A percentile compares a stretch with the other conserved stretches of the same genome.
Evolutionary conservation across 2,329 filamentous ascomycete genomes (phyloP).

Genomic region (Cordyceps javanica): DNA sequence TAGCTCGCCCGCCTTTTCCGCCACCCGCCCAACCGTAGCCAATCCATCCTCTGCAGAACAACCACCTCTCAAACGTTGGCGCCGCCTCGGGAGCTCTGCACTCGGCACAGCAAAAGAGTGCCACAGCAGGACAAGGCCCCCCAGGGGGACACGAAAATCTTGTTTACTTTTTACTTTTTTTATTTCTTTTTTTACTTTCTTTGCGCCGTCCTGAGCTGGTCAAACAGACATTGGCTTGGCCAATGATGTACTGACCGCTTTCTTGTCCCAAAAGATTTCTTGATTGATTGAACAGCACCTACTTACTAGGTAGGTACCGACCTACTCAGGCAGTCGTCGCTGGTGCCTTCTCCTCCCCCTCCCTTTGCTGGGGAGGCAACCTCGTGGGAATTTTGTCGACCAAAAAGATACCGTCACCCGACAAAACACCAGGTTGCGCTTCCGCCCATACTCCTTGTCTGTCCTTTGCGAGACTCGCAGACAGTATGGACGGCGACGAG

Average conservation of each 20-base stretch:
- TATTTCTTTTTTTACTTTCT: not conserved
- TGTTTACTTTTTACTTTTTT: not conserved
- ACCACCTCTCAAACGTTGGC: not conserved
- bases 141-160: not conserved
- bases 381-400: not conserved
- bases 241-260: not conserved
- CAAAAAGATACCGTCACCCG: not conserved
- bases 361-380: constrained; percentile 1
- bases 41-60: constrained; percentile 8
- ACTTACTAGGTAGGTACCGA: too few species aligned
- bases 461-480: not conserved
- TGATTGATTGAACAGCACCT: not conserved
- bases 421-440: not conserved
- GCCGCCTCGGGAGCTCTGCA: not conserved
- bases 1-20: not conserved
- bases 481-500: constrained; percentile 39
- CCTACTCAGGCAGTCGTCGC: not conserved
- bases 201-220: not conserved
- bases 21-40: constrained; percentile 11
- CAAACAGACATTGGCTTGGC: not conserved
- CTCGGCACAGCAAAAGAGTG: not conserved
- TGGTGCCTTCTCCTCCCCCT: not conserved
- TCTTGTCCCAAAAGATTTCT: not conserved
- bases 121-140: not conserved
- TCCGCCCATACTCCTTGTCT: too few species aligned